phyloP scores from a whole-genome alignment of 2,329 filamentous ascomycete species.

The Penicillium polonicum region DNA sequence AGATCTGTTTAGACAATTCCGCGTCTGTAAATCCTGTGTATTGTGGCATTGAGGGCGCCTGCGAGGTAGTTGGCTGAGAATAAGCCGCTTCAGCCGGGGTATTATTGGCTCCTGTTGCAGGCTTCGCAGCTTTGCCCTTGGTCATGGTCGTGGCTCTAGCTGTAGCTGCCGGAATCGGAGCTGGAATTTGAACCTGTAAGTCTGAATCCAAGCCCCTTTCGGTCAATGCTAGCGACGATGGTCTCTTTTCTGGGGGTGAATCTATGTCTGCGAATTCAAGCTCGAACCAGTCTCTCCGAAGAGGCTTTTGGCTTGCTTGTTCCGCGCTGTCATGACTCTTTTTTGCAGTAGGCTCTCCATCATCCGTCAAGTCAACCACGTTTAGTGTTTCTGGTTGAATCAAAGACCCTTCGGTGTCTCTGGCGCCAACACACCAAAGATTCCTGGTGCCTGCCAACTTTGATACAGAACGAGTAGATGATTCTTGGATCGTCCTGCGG shows the following conservation, averaged over 20 bases:
- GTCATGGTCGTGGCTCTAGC: not conserved
- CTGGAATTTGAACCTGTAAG: not conserved
- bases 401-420: constrained; percentile 64
- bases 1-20: constrained; percentile 62
- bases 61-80: not conserved
- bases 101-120: not conserved
- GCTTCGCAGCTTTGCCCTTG: not conserved
- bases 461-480: constrained; percentile 19
- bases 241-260: constrained; percentile 4
- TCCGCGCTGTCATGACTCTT: constrained; percentile 1
- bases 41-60: constrained; percentile 48
- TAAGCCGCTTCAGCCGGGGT: not conserved
- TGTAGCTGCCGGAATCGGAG: not conserved
- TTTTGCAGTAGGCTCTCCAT: constrained; percentile 6
- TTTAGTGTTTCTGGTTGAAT: constrained; percentile 64
- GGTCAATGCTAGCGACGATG: not conserved
- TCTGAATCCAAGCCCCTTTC: not conserved
- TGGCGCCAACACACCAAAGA: constrained; percentile 70
- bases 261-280: constrained; percentile 14
- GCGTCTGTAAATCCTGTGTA: constrained; percentile 62
- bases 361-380: constrained; percentile 47
- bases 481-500: not conserved
- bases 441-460: constrained; percentile 38
- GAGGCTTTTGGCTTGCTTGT: not conserved
- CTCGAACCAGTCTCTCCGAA: constrained; percentile 18